Base-by-base conservation (phyloP, 345 rosid species). In the Lenwebbia sp. region DNA sequence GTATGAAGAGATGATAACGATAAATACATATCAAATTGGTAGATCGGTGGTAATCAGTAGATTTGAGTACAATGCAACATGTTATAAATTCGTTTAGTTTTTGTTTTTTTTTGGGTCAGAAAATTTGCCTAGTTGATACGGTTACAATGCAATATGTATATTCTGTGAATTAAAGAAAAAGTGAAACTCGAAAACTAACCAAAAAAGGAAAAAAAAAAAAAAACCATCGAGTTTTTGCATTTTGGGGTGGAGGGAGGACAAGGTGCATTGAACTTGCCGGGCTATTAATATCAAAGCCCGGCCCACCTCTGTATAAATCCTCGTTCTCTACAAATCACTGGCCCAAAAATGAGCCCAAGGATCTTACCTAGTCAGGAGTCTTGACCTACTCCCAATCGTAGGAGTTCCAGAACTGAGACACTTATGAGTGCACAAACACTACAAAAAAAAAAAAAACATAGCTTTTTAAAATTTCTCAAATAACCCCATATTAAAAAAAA, bases 1-100 rank as follows among this genome's bases (percentile, higher is more conserved):
- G 2, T 37, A 70, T 0, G 13, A 33, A 37, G 1, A 6, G 0
- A 19, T 37, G 10, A 37, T 17, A 5, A 5, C 7, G 3, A 33
- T 4, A 2, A 2, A 33, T 65, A 19, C 14, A 8, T 70, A 70
- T 70, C 23, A 65, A 33, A 65, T 65, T 2, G 6, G 25, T 17
- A 65, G 44, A 17, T 65, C 25, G 25, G 3, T 19, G 23, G 25
- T 65, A 65, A 33, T 19, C 9, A 10, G 14, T 14, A 15, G 23
- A 7, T 33, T 15, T 3, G 2, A 6, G 0, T 19, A 37, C 26
- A 1, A 19, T 70, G 13, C 47, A 33, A 10, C 47, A 5, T 9
- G 25, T 33, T 33, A 70, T 70, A 37, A 70, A 70, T 19, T 19
- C 1, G 13, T 26, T 26, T 22, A 9, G 40, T 70, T 4, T 44